A percentile compares a stretch with the other conserved stretches of the same genome.
Conservation (phyloP, 257 asterid species). For the Solanum verrucosum region DNA sequence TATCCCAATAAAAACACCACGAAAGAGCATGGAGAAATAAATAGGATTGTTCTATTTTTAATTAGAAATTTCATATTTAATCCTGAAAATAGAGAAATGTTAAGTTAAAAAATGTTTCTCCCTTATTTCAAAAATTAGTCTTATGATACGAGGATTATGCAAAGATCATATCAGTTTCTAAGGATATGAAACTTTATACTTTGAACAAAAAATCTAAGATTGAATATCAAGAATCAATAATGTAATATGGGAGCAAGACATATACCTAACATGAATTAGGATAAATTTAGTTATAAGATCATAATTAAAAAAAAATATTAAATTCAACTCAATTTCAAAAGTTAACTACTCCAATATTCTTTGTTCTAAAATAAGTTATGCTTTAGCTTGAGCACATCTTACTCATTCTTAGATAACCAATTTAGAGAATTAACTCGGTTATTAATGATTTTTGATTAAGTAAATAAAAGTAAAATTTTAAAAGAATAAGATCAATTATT, state of each 20-base stretch:
- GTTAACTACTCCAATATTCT: no score
- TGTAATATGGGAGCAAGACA: not conserved
- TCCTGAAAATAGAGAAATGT: not conserved
- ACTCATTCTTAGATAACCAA: no score
- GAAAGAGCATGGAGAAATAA: not conserved
- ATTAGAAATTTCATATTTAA: not conserved
- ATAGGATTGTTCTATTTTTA: not conserved
- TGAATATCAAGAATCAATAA: not conserved
- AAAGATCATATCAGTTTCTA: not conserved
- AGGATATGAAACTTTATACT: not conserved
- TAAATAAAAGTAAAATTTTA: not conserved
- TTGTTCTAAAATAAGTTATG: no score
- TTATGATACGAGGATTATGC: not conserved
- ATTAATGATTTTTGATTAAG: no score
- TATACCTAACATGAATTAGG: not conserved
- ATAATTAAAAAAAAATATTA: not conserved
- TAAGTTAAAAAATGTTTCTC: not conserved
- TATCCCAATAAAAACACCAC: not conserved
- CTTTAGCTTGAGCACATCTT: not conserved
- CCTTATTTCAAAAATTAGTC: not conserved
- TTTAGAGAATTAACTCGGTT: not conserved
- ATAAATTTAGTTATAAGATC: not conserved
- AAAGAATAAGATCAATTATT: no score
- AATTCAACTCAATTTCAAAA: not conserved
- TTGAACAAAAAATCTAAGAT: not conserved